Base-by-base conservation (phyloP, 2,329 filamentous ascomycete species). In the Pyricularia grisea region DNA sequence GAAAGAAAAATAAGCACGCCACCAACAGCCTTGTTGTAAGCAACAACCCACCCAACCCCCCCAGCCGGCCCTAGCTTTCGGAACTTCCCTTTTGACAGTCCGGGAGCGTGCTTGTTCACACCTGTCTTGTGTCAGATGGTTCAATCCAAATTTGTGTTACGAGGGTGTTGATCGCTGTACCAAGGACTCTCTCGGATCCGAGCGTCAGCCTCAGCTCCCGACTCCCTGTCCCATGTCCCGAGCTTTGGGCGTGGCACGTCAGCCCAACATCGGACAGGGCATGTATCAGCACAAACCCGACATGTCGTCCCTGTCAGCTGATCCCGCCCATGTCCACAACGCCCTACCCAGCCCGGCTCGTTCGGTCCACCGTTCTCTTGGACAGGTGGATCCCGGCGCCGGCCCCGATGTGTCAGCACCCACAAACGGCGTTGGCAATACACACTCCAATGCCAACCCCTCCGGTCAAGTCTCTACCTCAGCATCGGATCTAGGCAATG, bases 241-340 rank as follows among this genome's bases (percentile, higher is more conserved):
- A 30, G 25, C 60, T 7, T 63, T 28, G 60, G 60, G 60, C 60
- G 60, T 63, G 12, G 60, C 27, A 63, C 60, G 60, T 63, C 60
- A 63, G 60, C 60, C 25, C 60, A 63, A 63, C 60, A 63, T 63
- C 31, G 33, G 67, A 64, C 31, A 63, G 60, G 65, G 64, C n/a
- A 67, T 67, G 63, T 14, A 60, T 25, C 55, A 60, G 23, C 58
- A 61, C 58, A 61, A 9, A 28, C 23, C 25, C 60, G 25, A 63
- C 25, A 63, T 63, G 60, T 23, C 60, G 60, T 28, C 27, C 60
- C 60, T 63, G 60, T 63, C 60, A 63, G 60, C 60, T 63, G 60
- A 63, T 63, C 36, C 70, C 71, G 69, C 30, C 74, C 73, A 69
- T 74, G 67, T 23, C 31, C 60, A 17, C 23, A 61, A 31, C 60